phyloP scores from a whole-genome alignment of 805 yeast genomes.

The Candida vaughaniae region DNA sequence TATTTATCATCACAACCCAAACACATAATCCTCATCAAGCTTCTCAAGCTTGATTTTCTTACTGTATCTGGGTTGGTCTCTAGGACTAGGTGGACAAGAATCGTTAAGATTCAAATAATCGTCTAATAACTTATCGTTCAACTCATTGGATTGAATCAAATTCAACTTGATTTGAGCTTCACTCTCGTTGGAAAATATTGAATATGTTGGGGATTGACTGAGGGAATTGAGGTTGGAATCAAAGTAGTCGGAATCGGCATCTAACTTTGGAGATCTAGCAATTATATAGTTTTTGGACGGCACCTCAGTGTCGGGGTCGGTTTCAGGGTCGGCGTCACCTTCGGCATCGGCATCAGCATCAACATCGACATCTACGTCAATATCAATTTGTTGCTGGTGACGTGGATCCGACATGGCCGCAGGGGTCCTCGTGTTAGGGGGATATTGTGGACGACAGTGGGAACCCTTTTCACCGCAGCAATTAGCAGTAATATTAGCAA shows the following conservation, averaged over 20 bases:
- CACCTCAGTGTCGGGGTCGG: background rate
- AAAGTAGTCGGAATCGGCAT: slow-evolving; percentile 4
- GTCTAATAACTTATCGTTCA: slow-evolving; percentile 8
- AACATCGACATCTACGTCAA: background rate
- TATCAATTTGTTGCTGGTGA: background rate
- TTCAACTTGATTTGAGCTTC: slow-evolving; percentile 8
- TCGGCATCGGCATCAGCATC: background rate
- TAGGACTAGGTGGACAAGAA: background rate
- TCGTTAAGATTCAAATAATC: slow-evolving; percentile 13
- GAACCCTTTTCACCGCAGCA: background rate
- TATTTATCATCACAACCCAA: background rate
- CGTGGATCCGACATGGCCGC: too few relatives aligned
- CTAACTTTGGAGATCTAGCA: background rate
- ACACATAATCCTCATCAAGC: slow-evolving; percentile 1
- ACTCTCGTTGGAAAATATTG: slow-evolving; percentile 15
- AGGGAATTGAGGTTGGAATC: slow-evolving; percentile 9
- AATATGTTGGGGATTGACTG: slow-evolving; percentile 15
- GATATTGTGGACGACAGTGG: background rate
- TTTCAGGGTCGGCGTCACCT: background rate
- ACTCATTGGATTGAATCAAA: slow-evolving; percentile 13
- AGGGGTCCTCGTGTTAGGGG: background rate
- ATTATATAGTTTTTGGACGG: background rate
- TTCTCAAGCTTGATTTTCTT: slow-evolving; percentile 7
- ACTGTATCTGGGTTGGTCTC: background rate
- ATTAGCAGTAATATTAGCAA: background rate